Base-by-base conservation (phyloP, 2,329 filamentous ascomycete species). In the Ciborinia camelliae region DNA sequence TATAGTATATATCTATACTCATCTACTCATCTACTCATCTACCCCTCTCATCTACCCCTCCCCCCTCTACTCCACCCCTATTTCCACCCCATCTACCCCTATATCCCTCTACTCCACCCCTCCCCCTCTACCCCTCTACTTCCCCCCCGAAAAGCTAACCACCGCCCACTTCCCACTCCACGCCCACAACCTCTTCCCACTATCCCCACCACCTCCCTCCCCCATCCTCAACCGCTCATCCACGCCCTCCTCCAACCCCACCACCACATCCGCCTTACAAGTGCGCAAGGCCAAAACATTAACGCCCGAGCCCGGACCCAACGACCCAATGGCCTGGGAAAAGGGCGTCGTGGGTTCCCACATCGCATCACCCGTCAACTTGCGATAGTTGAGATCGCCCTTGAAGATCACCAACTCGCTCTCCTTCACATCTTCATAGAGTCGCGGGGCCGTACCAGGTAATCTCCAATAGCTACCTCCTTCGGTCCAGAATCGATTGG, bases 161-260 rank as follows among this genome's bases (percentile, higher is more conserved):
- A 98, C 92, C 7, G 94, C 94, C 90, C 91, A 98, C 78, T 97
- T 97, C 50, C 94, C 94, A 73, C 86, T 90, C 93, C 93, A 98
- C 0, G 92, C 93, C 94, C 94, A 98, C 76, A 91, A 90, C 64
- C 95, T 83, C 30, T 86, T 83, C 32, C 73, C 74, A 55, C 71
- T 64, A 67, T 92, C 87, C 20, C 88, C 90, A 4, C 90, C 90
- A 1, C 90, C 90, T 20, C 83, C 86, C 61, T 90, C 86, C 62
- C 79, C 83, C 10, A 83, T 81, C 70, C 83, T 86, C 62, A 98
- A 80, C 75, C 88, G 86, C 79, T 97, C 92, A 73, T 99, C 95
- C 75, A 89, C 85, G 8, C 94, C 93, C 10, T 86, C 77, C 18
- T 87, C 83, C n/a, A 99, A 81, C 0, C 92, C 94, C 32, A 97